Base-by-base conservation (phyloP, 2,329 filamentous ascomycete genomes). In the Hymenoscyphus scutula region DNA sequence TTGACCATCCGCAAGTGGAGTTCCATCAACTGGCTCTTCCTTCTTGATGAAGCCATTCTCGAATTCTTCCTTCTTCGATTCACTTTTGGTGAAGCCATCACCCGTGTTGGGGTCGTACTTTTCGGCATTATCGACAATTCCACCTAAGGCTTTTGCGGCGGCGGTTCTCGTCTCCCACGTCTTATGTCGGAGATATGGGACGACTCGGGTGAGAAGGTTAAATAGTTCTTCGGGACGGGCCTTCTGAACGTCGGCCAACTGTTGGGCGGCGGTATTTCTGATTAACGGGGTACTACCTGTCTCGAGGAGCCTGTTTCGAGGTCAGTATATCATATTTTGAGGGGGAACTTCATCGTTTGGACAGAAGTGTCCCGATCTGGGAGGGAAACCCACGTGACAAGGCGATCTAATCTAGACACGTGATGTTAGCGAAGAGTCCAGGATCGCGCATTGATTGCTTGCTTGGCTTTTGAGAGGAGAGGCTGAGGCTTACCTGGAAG, bases 181-280 rank as follows among this genome's bases (percentile, higher is more conserved):
- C 75, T 94, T 97, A 70, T 95, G 94, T 63, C 91, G 87, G 32
- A 99, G 83, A 76, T 97, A 99, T 0, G 95, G 94, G n/a, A 99
- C 88, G 34, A 99, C 93, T 64, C 94, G 85, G 32, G 92, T 94
- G 13, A 99, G 83, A 6, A 99, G 84, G 74, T 98, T 97, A 78
- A 98, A 98, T 1, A 99, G 82, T 76, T 99, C 96, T 78, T 99
- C 94, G 0, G 95, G 95, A 72, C 98, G 95, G 76, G 95, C 91
- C 75, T 97, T 98, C 78, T 99, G 96, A 77, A 97, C 95, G 78
- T 99, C 95, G 65, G 93, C 95, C 67, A 99, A 84, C 78, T 99
- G 95, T 74, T 96, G 92, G 65, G 96, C 95, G 66, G 95, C 96
- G 66, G 95, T 99, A 74, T 97, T 96, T 70, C 96, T 89, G 74